Conservation (phyloP, 2,329 filamentous ascomycete genomes). For the Fusarium nygamai region DNA sequence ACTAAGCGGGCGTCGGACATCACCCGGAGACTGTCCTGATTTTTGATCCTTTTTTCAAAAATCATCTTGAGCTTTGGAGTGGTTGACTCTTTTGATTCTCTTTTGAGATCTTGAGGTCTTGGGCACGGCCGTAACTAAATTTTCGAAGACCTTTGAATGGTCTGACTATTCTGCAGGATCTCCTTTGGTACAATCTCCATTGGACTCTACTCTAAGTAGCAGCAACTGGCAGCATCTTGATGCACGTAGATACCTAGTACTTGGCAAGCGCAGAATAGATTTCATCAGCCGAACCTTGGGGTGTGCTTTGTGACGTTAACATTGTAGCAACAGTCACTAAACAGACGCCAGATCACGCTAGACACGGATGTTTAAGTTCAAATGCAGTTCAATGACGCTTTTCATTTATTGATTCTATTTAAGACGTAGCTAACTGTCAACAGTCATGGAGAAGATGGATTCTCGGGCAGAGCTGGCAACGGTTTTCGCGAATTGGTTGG, state of each 20-base stretch:
- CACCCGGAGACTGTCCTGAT: constrained; percentile 11
- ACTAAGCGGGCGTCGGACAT: constrained; percentile 7
- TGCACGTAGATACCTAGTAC: constrained; percentile 31
- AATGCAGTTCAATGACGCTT: not conserved
- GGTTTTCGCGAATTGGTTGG: constrained; percentile 52
- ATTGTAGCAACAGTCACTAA: not conserved
- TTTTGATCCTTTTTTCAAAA: constrained; percentile 18
- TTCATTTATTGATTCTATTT: not conserved
- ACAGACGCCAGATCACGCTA: not conserved
- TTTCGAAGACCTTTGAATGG: constrained; percentile 24
- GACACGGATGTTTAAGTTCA: not conserved
- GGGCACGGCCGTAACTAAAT: constrained; percentile 28
- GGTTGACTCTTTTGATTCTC: constrained; percentile 7
- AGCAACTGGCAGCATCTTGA: constrained; percentile 26
- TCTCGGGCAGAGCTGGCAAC: constrained; percentile 55
- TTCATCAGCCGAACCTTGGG: not conserved
- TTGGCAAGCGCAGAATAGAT: constrained; percentile 23
- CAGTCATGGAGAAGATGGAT: constrained; percentile 42
- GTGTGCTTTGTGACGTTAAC: not conserved
- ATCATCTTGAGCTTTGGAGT: constrained; percentile 31
- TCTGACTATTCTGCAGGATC: constrained; percentile 36
- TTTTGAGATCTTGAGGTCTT: constrained; percentile 15
- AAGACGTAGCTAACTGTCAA: not conserved
- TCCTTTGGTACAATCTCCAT: constrained; percentile 26
- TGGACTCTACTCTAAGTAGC: constrained; percentile 17